Evolutionary conservation across 441 rosid species (phyloP).

Genomic region (Pelargonium fulgidum): DNA sequence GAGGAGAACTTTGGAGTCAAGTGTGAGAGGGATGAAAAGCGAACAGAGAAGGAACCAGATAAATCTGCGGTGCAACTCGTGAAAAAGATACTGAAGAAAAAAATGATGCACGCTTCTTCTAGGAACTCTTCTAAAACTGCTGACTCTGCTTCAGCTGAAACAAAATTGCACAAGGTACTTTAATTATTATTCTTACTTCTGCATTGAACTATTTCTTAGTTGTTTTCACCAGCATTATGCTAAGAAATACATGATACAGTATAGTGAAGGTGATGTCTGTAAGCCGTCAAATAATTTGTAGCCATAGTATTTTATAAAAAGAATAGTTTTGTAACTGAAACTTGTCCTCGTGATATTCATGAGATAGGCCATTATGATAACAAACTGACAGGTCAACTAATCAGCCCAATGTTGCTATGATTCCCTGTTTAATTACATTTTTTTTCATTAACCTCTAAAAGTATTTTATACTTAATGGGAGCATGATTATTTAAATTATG

Average conservation of each 20-base stretch:
- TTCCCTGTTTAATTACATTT: neutral
- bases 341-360: neutral
- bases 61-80: constrained; percentile 47
- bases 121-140: constrained; percentile 34
- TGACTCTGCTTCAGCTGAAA: constrained; percentile 53
- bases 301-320: neutral
- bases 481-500: neutral
- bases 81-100: constrained; percentile 64
- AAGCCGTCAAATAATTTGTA: neutral
- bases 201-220: constrained; percentile 5
- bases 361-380: constrained; percentile 3
- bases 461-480: neutral
- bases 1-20: constrained; percentile 41
- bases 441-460: too few species aligned
- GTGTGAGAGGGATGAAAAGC: constrained; percentile 48
- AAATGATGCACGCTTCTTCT: constrained; percentile 39
- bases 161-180: constrained; percentile 56
- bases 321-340: neutral
- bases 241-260: neutral
- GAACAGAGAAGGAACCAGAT: constrained; percentile 51
- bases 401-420: neutral
- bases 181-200: neutral
- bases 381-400: constrained; percentile 4
- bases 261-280: neutral
- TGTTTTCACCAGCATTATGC: neutral